These are phyloP conservation scores for Torrubiella hemipterigena DNA, from an alignment of 2,329 filamentous ascomycete species.

Conservation along the genomic window DNA sequence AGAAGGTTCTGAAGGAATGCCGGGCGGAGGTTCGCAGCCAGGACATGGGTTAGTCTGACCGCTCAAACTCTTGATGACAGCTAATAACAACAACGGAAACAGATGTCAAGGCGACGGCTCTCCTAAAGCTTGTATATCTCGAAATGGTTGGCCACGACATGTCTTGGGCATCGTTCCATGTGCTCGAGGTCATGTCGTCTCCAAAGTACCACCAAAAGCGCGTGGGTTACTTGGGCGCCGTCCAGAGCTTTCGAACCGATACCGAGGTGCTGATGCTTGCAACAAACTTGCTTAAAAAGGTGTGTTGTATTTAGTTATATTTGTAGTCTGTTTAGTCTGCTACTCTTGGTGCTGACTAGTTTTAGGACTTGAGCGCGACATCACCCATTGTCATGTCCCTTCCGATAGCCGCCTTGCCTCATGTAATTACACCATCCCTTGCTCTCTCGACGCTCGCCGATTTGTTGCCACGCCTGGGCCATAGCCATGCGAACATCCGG, in stretches of 20 bases:
- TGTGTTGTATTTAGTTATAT: conserved; percentile 15
- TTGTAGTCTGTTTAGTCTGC: too few species aligned
- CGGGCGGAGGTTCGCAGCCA: conserved; percentile 81
- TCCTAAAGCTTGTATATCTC: conserved; percentile 91
- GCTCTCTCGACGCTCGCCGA: conserved; percentile 83
- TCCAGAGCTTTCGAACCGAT: conserved; percentile 90
- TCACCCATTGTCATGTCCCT: conserved; percentile 69
- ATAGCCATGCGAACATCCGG: conserved; percentile 73
- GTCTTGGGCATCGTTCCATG: conserved; percentile 98
- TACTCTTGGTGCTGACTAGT: background rate
- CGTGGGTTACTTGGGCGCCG: conserved; percentile 86
- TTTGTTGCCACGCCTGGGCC: conserved; percentile 71
- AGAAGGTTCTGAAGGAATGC: conserved; percentile 89
- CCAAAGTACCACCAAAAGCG: conserved; percentile 90
- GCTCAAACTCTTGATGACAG: too few species aligned
- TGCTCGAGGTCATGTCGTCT: conserved; percentile 97
- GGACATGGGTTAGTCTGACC: conserved; percentile 63
- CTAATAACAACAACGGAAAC: conserved; percentile 1
- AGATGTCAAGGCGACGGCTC: conserved; percentile 92
- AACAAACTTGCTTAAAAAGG: conserved; percentile 93
- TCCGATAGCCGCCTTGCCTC: conserved; percentile 81
- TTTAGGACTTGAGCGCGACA: conserved; percentile 59
- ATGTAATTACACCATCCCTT: conserved; percentile 85
- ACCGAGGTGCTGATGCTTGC: conserved; percentile 97
- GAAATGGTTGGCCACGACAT: conserved; percentile 99